phyloP scores from a whole-genome alignment of 1,284 basidiomycete species.

The Limonomyces culmigenus region DNA sequence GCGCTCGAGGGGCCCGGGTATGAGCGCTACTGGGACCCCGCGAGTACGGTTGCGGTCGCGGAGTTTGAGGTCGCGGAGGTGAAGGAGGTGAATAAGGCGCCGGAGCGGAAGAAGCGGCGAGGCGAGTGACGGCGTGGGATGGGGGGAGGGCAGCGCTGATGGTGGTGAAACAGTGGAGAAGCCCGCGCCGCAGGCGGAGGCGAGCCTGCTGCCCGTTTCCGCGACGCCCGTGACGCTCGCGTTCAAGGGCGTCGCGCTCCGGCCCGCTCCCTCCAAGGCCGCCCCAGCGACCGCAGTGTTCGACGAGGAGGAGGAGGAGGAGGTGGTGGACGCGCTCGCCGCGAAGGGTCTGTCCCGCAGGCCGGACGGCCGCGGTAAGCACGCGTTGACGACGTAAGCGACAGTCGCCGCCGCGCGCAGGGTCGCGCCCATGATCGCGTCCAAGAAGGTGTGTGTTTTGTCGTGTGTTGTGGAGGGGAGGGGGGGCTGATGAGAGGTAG shows the following conservation, averaged over 20 bases:
- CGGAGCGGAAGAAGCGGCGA: slow-evolving; percentile 47
- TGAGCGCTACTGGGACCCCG: slow-evolving; percentile 76
- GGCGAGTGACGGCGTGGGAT: too few species aligned
- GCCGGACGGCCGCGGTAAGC: too few species aligned
- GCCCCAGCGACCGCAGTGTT: slow-evolving; percentile 17
- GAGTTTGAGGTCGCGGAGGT: slow-evolving; percentile 67
- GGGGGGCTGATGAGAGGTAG: too few species aligned
- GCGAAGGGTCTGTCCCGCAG: slow-evolving; percentile 34
- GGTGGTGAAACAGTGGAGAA: slow-evolving; percentile 7
- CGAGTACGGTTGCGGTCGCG: slow-evolving; percentile 46
- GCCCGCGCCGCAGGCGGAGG: slow-evolving; percentile 19
- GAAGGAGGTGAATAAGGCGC: slow-evolving; percentile 14
- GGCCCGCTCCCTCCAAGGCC: background rate
- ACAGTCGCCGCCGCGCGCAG: slow-evolving; percentile 49
- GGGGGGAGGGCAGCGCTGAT: slow-evolving; percentile 26
- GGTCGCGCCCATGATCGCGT: slow-evolving; percentile 69
- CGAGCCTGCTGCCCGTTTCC: slow-evolving; percentile 51
- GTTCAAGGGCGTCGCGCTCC: slow-evolving; percentile 34
- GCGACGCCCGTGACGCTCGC: slow-evolving; percentile 64
- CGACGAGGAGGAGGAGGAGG: slow-evolving; percentile 16
- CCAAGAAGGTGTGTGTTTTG: slow-evolving; percentile 57
- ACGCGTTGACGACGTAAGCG: slow-evolving; percentile 12
- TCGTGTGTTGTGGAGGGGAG: background rate
- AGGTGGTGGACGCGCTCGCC: slow-evolving; percentile 18
- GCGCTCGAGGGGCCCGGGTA: slow-evolving; percentile 51